phyloP scores from a whole-genome alignment of 2,329 filamentous ascomycete species.

The Thelonectria olida region DNA sequence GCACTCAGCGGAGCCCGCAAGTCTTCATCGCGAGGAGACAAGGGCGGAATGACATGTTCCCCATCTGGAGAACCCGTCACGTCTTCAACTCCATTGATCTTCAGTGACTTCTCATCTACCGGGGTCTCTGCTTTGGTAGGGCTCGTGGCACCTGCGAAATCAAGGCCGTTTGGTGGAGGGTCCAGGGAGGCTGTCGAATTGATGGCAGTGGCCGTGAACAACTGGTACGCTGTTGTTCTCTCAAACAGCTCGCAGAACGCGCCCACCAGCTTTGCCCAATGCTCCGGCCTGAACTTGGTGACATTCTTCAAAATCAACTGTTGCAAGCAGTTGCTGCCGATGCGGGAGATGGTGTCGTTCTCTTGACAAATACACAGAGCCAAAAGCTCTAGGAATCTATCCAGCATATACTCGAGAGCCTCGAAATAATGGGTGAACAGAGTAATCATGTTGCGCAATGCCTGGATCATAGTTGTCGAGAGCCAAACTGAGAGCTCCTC shows the following conservation, averaged over 20 bases:
- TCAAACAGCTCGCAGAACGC: conserved; percentile 97
- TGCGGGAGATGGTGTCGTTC: conserved; percentile 97
- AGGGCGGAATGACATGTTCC: conserved; percentile 44
- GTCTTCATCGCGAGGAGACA: conserved; percentile 47
- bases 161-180: conserved; percentile 60
- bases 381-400: conserved; percentile 93
- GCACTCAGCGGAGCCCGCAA: conserved; percentile 44
- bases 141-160: conserved; percentile 58
- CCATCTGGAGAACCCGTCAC: conserved; percentile 43
- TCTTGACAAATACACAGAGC: conserved; percentile 98
- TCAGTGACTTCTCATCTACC: conserved; percentile 65
- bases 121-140: conserved; percentile 49
- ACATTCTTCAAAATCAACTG: conserved; percentile 97
- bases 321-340: conserved; percentile 97
- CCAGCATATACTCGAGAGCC: conserved; percentile 95
- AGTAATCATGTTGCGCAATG: conserved; percentile 96
- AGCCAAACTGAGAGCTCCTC: conserved; percentile 99
- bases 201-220: conserved; percentile 84
- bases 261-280: conserved; percentile 95
- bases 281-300: conserved; percentile 83
- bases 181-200: conserved; percentile 62
- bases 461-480: conserved; percentile 99
- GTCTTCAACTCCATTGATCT: conserved; percentile 65
- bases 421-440: conserved; percentile 99
- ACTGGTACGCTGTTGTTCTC: conserved; percentile 90